phyloP scores from a whole-genome alignment of 768 basidiomycete genomes.

The Tylopilus felleus region DNA sequence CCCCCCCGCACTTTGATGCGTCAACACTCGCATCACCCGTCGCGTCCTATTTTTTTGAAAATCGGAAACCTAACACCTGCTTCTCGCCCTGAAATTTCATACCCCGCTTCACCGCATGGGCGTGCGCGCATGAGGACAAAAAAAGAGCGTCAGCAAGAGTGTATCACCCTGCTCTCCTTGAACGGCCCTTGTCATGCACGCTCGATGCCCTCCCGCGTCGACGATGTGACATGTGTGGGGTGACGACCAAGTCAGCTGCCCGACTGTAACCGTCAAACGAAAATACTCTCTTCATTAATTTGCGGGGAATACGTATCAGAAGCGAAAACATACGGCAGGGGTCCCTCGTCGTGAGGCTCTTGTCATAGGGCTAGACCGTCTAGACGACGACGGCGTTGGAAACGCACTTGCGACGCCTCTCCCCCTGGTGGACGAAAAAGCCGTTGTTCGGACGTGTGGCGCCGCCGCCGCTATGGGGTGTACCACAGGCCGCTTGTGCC shows the following conservation, averaged over 20 bases:
- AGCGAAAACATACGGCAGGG: slow-evolving; percentile 21
- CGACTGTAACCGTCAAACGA: slow-evolving; percentile 13
- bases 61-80: slow-evolving; percentile 28
- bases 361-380: slow-evolving; percentile 34
- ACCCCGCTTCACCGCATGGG: slow-evolving; percentile 10
- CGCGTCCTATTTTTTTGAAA: slow-evolving; percentile 24
- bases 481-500: slow-evolving; percentile 19
- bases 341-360: slow-evolving; percentile 26
- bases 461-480: slow-evolving; percentile 1
- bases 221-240: not conserved
- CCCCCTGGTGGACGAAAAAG: slow-evolving; percentile 26
- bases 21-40: slow-evolving; percentile 13
- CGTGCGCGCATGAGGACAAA: not conserved
- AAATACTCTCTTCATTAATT: slow-evolving; percentile 26
- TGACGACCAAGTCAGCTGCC: slow-evolving; percentile 10
- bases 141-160: not conserved
- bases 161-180: too few species aligned
- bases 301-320: slow-evolving; percentile 16
- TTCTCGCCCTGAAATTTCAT: slow-evolving; percentile 30
- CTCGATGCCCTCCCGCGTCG: not conserved
- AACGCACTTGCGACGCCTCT: slow-evolving; percentile 23
- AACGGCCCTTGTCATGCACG: not conserved
- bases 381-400: slow-evolving; percentile 31
- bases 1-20: slow-evolving; percentile 29
- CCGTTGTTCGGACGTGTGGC: slow-evolving; percentile 22